A percentile compares a stretch with the other conserved stretches of the same genome.
Conservation (phyloP, 2,329 filamentous ascomycete genomes). For the Penicillium freii region DNA sequence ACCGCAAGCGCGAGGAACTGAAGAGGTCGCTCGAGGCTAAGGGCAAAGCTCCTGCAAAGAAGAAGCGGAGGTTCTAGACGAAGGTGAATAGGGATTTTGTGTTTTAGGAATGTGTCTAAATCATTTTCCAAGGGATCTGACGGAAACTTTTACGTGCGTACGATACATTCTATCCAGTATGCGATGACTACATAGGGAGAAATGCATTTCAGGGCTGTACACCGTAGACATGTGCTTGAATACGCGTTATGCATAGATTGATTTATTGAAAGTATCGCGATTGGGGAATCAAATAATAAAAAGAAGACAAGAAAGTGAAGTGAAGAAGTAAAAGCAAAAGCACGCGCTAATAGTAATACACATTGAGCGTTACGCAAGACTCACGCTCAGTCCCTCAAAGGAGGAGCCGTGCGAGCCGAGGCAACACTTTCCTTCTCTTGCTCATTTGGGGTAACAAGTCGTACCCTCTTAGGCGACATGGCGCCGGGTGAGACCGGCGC, state of each 20-base stretch:
- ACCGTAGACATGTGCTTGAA: background rate
- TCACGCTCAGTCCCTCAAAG: slow-evolving; percentile 5
- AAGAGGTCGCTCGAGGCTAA: slow-evolving; percentile 54
- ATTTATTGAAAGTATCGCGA: slow-evolving; percentile 9
- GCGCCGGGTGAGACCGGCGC: slow-evolving; percentile 31
- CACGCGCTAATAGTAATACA: slow-evolving; percentile 1
- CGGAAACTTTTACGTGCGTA: background rate
- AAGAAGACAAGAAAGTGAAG: background rate
- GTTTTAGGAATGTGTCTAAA: background rate
- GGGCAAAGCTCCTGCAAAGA: slow-evolving; percentile 54
- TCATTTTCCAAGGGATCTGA: background rate
- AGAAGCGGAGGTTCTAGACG: slow-evolving; percentile 55
- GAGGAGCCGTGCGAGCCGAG: slow-evolving; percentile 22
- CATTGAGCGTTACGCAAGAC: background rate
- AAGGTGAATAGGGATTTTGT: background rate
- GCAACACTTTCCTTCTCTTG: slow-evolving; percentile 33
- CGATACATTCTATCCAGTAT: background rate
- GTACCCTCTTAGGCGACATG: slow-evolving; percentile 46
- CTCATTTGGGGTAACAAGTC: slow-evolving; percentile 46
- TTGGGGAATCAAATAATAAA: slow-evolving; percentile 13
- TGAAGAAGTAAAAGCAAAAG: background rate
- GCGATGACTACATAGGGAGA: background rate
- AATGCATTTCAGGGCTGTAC: background rate
- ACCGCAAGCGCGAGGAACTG: slow-evolving; percentile 56
- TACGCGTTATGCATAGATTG: background rate